These are phyloP conservation scores for Podochytrium sp. DNA, from an alignment of 192 early-diverging fungal species.

Conservation along the genomic window DNA sequence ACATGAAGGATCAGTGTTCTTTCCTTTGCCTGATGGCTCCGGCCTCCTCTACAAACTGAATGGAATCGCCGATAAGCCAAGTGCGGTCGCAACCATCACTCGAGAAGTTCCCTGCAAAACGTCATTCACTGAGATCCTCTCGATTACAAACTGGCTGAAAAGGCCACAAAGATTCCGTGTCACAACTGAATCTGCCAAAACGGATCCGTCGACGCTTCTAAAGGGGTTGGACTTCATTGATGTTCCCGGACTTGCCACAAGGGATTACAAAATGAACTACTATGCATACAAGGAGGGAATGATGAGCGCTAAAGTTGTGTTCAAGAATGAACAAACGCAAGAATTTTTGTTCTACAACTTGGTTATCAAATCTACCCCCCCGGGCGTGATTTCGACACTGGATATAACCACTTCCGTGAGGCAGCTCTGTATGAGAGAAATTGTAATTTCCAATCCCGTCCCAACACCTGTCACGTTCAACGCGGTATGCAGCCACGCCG, in stretches of 20 bases:
- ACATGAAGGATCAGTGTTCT: constrained; percentile 66
- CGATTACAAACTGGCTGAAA: constrained; percentile 62
- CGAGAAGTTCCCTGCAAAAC: constrained; percentile 66
- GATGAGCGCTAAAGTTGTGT: constrained; percentile 53
- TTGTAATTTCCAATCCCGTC: constrained; percentile 58
- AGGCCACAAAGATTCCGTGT: constrained; percentile 56
- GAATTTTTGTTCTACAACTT: constrained; percentile 60
- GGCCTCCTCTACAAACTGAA: constrained; percentile 65
- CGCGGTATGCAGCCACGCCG: constrained; percentile 46
- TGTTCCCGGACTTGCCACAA: constrained; percentile 47
- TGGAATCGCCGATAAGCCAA: constrained; percentile 60
- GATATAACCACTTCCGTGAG: constrained; percentile 53
- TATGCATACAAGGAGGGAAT: constrained; percentile 65
- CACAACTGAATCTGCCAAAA: constrained; percentile 53
- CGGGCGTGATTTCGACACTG: constrained; percentile 54
- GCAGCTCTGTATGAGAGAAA: constrained; percentile 39
- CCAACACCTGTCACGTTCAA: constrained; percentile 49
- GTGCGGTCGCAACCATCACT: constrained; percentile 49
- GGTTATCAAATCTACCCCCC: constrained; percentile 55
- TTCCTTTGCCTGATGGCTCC: constrained; percentile 64
- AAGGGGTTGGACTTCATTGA: constrained; percentile 66
- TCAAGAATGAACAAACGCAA: constrained; percentile 65
- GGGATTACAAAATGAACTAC: constrained; percentile 64
- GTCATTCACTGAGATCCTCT: constrained; percentile 51
- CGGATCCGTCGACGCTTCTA: constrained; percentile 59